Evolutionary conservation across 1,139 yeast genomes (phyloP).

Genomic region (Eremothecium coryli): DNA sequence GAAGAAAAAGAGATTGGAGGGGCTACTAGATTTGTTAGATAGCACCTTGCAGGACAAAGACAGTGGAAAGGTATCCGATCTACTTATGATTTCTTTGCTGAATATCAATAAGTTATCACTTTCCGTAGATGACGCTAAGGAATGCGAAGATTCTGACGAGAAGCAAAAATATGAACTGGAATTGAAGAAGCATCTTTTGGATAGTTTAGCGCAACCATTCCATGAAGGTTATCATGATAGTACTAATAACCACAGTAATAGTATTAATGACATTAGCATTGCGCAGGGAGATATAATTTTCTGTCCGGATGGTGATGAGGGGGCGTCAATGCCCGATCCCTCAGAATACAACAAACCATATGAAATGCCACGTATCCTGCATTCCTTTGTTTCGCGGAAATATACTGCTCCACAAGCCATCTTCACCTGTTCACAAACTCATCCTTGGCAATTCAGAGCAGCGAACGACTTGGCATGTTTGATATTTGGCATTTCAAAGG

Average conservation of each 20-base stretch:
- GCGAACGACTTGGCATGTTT: constrained; percentile 86
- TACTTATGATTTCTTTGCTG: constrained; percentile 26
- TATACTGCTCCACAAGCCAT: constrained; percentile 71
- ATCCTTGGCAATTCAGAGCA: constrained; percentile 74
- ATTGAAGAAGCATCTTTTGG: constrained; percentile 45
- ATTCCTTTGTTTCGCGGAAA: constrained; percentile 53
- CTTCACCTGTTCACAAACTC: constrained; percentile 65
- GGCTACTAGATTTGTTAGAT: constrained; percentile 23
- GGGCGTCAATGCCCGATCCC: constrained; percentile 2
- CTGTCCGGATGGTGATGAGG: constrained; percentile 38
- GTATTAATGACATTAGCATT: constrained; percentile 9
- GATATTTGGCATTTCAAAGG: constrained; percentile 71
- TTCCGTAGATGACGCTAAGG: constrained; percentile 13
- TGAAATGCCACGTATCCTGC: constrained; percentile 34
- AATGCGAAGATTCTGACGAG: constrained; percentile 12
- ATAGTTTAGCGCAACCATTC: constrained; percentile 70
- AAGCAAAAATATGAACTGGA: constrained; percentile 33
- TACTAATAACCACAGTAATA: constrained; percentile 13
- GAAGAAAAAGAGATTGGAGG: constrained; percentile 22
- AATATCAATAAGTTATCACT: constrained; percentile 36
- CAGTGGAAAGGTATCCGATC: constrained; percentile 31
- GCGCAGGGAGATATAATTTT: constrained; percentile 16
- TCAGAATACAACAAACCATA: constrained; percentile 7
- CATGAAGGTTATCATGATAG: constrained; percentile 35
- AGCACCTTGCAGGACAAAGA: constrained; percentile 30